A percentile compares a stretch with the other conserved stretches of the same genome.
Conservation (phyloP, 2,329 filamentous ascomycete genomes). For the Pseudovirgaria hyperparasitica region DNA sequence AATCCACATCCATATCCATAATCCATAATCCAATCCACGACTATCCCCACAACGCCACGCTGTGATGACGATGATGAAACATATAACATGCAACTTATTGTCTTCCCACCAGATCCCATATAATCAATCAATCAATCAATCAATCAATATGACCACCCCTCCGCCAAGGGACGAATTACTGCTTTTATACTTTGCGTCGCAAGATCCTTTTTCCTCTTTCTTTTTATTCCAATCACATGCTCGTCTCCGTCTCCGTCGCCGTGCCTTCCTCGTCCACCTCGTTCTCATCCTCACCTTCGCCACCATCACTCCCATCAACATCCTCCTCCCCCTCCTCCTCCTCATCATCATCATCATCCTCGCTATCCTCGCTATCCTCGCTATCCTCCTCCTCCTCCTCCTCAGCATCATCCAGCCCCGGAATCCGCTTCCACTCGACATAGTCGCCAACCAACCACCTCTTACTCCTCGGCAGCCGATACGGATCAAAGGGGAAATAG, state of each 20-base stretch:
- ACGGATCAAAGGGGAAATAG: conserved; percentile 96
- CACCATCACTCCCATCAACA: conserved; percentile 5
- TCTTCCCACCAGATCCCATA: no score
- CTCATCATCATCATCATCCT: conserved; percentile 13
- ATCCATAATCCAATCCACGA: no score
- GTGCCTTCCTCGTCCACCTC: conserved; percentile 1
- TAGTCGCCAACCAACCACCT: conserved; percentile 62
- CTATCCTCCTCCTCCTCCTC: conserved; percentile 20
- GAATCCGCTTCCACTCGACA: conserved; percentile 23
- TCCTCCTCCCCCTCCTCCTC: conserved; percentile 9
- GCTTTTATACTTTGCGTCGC: no score
- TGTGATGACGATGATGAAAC: no score
- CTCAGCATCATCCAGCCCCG: conserved; percentile 21
- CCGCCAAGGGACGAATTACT: no score
- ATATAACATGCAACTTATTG: no score
- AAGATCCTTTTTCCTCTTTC: no score
- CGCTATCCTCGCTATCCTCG: conserved; percentile 20
- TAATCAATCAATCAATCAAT: no score
- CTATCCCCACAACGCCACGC: no score
- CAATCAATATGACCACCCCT: no score
- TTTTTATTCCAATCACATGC: no score
- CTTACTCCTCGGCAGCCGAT: conserved; percentile 76
- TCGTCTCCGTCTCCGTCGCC: conserved; percentile 1
- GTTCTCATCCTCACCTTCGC: conserved; percentile 3
- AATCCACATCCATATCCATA: no score